Conservation (phyloP, 768 basidiomycete species). For the Pulveroboletus sp. region DNA sequence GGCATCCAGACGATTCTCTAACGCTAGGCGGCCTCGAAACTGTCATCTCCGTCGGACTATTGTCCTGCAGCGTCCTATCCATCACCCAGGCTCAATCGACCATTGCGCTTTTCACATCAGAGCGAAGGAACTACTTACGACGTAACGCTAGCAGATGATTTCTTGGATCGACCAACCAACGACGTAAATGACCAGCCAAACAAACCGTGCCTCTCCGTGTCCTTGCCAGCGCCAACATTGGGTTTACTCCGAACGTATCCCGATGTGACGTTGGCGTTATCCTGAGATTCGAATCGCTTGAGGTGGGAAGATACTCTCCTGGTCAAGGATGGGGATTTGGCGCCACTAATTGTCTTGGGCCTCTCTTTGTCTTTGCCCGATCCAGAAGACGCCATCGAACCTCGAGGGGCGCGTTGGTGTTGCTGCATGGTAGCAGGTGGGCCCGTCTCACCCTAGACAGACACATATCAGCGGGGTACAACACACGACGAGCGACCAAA, state of each 20-base stretch:
- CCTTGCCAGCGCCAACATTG: conserved; percentile 43
- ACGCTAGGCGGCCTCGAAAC: conserved; percentile 43
- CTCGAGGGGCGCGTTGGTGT: conserved; percentile 49
- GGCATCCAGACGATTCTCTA: conserved; percentile 40
- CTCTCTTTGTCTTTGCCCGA: conserved; percentile 34
- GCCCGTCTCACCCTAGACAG: conserved; percentile 49
- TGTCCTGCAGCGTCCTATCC: conserved; percentile 31
- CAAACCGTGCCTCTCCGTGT: conserved; percentile 67
- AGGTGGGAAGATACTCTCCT: conserved; percentile 2
- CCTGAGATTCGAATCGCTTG: conserved; percentile 15
- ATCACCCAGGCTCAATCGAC: not conserved
- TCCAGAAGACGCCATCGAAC: conserved; percentile 37
- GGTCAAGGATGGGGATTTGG: conserved; percentile 25
- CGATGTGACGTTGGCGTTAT: conserved; percentile 11
- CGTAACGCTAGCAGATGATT: conserved; percentile 73
- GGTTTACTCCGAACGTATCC: conserved; percentile 46
- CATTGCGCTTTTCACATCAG: not conserved
- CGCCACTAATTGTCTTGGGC: conserved; percentile 21
- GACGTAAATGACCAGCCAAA: conserved; percentile 69
- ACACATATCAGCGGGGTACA: not conserved
- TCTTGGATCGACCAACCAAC: conserved; percentile 61
- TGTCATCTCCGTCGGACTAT: conserved; percentile 38
- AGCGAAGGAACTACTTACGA: conserved; percentile 38
- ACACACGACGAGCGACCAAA: not conserved
- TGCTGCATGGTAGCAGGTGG: conserved; percentile 29